phyloP scores from a whole-genome alignment of 2,329 filamentous ascomycete species.

The Plectosphaerella plurivora region DNA sequence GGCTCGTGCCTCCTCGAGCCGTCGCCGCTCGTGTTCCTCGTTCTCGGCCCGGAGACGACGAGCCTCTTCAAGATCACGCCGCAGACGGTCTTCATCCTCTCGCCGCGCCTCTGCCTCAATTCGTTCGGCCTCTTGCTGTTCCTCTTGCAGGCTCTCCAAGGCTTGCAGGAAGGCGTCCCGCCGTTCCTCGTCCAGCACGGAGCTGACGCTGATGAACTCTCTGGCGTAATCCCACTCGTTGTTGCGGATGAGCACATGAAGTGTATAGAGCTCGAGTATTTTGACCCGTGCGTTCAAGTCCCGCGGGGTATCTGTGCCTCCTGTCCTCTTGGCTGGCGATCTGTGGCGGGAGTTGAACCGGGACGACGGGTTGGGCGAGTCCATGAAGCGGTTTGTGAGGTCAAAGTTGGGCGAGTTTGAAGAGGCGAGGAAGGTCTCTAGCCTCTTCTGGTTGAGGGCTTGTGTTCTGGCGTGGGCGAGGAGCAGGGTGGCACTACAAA shows the following conservation, averaged over 20 bases:
- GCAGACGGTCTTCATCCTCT: conserved; percentile 52
- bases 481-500: conserved; percentile 73
- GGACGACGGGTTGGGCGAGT: conserved; percentile 30
- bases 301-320: conserved; percentile 75
- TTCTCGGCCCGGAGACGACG: conserved; percentile 52
- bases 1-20: conserved; percentile 49
- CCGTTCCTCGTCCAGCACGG: conserved; percentile 87
- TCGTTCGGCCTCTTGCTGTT: conserved; percentile 69
- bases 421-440: conserved; percentile 85
- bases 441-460: conserved; percentile 74
- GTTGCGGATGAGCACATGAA: conserved; percentile 91
- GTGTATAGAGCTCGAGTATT: conserved; percentile 89
- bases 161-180: conserved; percentile 86
- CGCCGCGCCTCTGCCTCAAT: conserved; percentile 56
- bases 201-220: conserved; percentile 82
- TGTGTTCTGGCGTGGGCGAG: conserved; percentile 87
- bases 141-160: conserved; percentile 77
- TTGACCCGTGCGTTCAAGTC: conserved; percentile 83
- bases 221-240: conserved; percentile 94
- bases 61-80: conserved; percentile 53
- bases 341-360: conserved; percentile 31
- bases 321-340: conserved; percentile 43
- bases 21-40: conserved; percentile 48
- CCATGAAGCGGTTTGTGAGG: conserved; percentile 59
- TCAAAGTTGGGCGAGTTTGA: conserved; percentile 70